phyloP scores from a whole-genome alignment of 1,284 basidiomycete species.

The Tylopilus orsonianus region DNA sequence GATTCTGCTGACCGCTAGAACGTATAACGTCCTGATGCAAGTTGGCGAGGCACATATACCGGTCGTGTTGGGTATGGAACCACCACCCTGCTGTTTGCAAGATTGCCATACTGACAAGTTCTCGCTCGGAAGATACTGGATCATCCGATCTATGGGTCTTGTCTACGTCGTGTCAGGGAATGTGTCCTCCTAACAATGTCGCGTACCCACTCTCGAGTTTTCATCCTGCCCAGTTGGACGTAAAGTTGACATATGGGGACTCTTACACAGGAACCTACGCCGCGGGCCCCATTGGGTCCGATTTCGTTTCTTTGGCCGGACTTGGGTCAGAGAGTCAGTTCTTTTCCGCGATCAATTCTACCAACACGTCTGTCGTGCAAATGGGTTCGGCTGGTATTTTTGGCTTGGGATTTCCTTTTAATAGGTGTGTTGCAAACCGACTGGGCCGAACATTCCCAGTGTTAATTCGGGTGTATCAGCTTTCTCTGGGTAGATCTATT shows the following conservation, averaged over 20 bases:
- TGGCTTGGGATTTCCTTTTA: conserved; percentile 59
- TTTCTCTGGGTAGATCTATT: conserved; percentile 35
- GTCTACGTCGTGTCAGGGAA: conserved; percentile 42
- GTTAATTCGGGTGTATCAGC: conserved; percentile 19
- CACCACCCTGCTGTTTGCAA: not conserved
- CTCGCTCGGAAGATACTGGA: conserved; percentile 45
- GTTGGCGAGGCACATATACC: conserved; percentile 43
- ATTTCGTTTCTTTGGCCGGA: conserved; percentile 45
- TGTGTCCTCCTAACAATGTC: conserved; percentile 30
- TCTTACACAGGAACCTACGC: conserved; percentile 54
- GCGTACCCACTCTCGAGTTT: conserved; percentile 43
- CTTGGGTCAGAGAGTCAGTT: conserved; percentile 43
- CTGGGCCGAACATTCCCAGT: not conserved
- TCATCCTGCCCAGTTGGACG: conserved; percentile 39
- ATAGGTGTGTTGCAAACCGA: conserved; percentile 39
- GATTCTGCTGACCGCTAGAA: conserved; percentile 30
- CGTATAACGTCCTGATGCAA: conserved; percentile 46
- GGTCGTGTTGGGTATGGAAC: conserved; percentile 44
- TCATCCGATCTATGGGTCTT: conserved; percentile 61
- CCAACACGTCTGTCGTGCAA: conserved; percentile 47
- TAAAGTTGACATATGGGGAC: conserved; percentile 52
- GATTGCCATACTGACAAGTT: conserved; percentile 9
- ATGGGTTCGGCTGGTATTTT: conserved; percentile 51
- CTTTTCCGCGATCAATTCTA: conserved; percentile 55
- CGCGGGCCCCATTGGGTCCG: conserved; percentile 47